Conservation (phyloP, 164 flowering plant genomes). For the Paratinospora sagittata region DNA sequence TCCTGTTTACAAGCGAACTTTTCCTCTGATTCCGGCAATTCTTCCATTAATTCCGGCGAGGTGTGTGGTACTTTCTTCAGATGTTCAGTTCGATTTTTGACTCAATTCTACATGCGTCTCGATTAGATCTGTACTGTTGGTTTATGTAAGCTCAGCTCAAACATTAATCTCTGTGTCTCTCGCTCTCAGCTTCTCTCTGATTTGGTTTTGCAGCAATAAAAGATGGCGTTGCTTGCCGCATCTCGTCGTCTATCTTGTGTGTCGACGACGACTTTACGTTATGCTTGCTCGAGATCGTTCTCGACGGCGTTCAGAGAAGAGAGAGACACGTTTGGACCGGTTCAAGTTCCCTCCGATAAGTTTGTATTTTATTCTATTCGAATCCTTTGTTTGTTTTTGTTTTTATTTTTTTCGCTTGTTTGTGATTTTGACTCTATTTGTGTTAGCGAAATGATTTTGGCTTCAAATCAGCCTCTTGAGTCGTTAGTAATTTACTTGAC, state of each 20-base stretch:
- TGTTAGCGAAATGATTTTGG: not conserved
- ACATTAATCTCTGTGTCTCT: constrained; percentile 15
- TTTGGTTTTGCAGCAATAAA: not conserved
- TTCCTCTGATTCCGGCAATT: too few relatives aligned
- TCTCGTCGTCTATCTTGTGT: constrained; percentile 33
- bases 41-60: too few relatives aligned
- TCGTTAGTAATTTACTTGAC: not conserved
- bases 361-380: constrained; percentile 21
- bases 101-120: too few relatives aligned
- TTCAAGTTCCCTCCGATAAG: constrained; percentile 73
- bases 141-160: too few relatives aligned
- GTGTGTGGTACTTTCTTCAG: too few relatives aligned
- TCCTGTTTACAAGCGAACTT: too few relatives aligned
- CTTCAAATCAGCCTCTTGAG: not conserved
- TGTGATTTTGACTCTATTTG: not conserved
- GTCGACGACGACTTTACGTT: constrained; percentile 20
- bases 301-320: constrained; percentile 40
- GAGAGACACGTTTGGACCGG: constrained; percentile 76
- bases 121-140: too few relatives aligned
- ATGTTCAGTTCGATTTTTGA: too few relatives aligned
- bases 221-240: constrained; percentile 41
- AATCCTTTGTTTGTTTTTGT: too few relatives aligned
- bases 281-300: constrained; percentile 19
- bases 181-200: constrained; percentile 12
- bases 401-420: not conserved